Evolutionary conservation across 2,329 filamentous ascomycete species (phyloP).

Genomic region (Colletotrichum theobromicola): DNA sequence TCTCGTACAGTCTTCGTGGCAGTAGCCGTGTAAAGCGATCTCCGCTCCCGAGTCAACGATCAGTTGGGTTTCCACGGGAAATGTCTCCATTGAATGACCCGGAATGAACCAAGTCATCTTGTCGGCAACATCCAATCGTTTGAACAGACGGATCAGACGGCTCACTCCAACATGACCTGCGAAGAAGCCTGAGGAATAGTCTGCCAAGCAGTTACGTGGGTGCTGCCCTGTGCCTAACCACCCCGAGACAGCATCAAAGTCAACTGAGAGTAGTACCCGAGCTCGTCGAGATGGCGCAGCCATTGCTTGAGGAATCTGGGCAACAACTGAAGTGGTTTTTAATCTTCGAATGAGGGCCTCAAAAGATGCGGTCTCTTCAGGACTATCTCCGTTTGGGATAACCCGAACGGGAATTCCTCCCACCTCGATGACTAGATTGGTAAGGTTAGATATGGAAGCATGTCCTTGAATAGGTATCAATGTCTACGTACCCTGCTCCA

Average conservation of each 20-base stretch:
- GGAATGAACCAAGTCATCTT: slow-evolving; percentile 59
- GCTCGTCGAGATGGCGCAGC: slow-evolving; percentile 21
- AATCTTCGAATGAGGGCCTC: neutral
- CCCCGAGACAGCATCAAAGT: slow-evolving; percentile 60
- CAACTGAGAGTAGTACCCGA: slow-evolving; percentile 37
- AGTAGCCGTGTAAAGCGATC: slow-evolving; percentile 53
- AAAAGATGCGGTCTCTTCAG: neutral
- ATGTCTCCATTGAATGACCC: slow-evolving; percentile 53
- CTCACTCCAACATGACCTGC: slow-evolving; percentile 54
- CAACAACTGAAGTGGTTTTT: neutral
- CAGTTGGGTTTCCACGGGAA: slow-evolving; percentile 43
- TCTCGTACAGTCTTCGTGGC: slow-evolving; percentile 49
- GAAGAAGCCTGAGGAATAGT: slow-evolving; percentile 56
- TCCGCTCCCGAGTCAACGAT: slow-evolving; percentile 49
- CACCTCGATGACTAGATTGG: neutral
- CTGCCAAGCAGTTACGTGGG: slow-evolving; percentile 52
- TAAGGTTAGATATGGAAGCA: neutral
- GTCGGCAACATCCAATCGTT: slow-evolving; percentile 46
- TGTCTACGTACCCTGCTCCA: neutral
- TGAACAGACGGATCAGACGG: slow-evolving; percentile 51
- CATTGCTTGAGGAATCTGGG: neutral
- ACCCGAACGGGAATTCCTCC: neutral
- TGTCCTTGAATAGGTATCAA: neutral
- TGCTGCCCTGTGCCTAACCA: slow-evolving; percentile 59
- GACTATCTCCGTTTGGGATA: neutral